Base-by-base conservation (phyloP, 805 yeast species). In the Komagataella ulmi region DNA sequence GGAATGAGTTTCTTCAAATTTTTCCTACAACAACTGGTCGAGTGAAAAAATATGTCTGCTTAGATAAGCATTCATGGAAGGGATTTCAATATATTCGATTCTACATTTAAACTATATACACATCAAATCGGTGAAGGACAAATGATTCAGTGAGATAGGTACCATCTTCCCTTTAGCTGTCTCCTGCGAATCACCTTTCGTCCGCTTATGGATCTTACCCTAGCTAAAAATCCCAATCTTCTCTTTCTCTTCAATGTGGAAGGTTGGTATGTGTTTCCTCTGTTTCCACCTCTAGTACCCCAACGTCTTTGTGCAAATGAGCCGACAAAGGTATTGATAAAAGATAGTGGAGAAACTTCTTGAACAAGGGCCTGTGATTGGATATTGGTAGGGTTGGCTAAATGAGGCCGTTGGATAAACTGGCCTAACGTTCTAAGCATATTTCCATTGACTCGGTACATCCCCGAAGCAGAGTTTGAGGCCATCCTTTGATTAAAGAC, bases 191-290 rank as follows among this genome's bases (percentile, higher is more conserved):
- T 68, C 44, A 93, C 78, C 63, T 81, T 86, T 58, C 91, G 78
- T 6, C 97, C 97, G 44, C 79, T 75, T 59, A 75, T 78, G 6
- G 85, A 69, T 62, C 82, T 80, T 67, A 85, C 77, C 64, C 97
- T 80, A 10, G 95, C 88, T 64, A 93, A 73, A 60, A 90, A 93
- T 0, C 99, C 99, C 53, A 85, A 75, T 40, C 85, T 81, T 67
- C 96, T 83, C 73, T 93, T 93, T 65, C 98, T 78, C 65, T 86
- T 88, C 56, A 88, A 71, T 4, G 95, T 88, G 55, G 88, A 83
- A 50, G 99, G 99, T 68, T 91, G 97, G 68, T 85, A 91, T 17
- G 96, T 88, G 70, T 88, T 85, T 68, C 99, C 98, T 70, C 96
- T 81, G 44, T 64, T 88, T 83, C 85, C 90, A 83, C 74, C 97